Evolutionary conservation across 805 yeast genomes (phyloP).

Genomic region (Yarrowia sp.): DNA sequence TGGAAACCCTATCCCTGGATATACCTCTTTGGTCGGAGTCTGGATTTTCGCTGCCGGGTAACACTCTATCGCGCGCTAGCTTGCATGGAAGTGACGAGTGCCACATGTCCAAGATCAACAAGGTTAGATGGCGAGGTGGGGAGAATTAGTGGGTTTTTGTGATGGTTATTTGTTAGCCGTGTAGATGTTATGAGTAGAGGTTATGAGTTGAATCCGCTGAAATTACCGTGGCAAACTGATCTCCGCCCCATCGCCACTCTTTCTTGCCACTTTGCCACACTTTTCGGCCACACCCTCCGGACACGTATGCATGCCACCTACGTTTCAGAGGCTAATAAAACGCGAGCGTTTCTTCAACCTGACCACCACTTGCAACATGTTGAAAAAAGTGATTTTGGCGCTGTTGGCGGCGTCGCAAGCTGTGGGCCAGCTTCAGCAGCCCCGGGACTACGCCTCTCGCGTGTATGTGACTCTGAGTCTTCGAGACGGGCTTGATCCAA

Average conservation of each 20-base stretch:
- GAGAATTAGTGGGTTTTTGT: too few species aligned
- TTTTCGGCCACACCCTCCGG: too few species aligned
- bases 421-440: neutral
- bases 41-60: neutral
- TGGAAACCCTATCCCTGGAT: too few species aligned
- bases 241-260: neutral
- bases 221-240: too few species aligned
- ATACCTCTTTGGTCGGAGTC: too few species aligned
- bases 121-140: neutral
- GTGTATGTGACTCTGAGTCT: constrained; percentile 15
- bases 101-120: constrained; percentile 7
- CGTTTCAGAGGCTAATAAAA: constrained; percentile 3
- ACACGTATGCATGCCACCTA: constrained; percentile 17
- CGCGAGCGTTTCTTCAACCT: neutral
- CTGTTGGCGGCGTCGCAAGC: neutral
- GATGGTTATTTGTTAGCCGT: too few species aligned
- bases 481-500: constrained; percentile 6
- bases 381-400: neutral
- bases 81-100: neutral
- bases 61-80: neutral
- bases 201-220: too few species aligned
- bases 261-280: neutral
- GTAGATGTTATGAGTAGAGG: too few species aligned
- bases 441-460: neutral
- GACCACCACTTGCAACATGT: neutral